Conservation (phyloP, 169 alveolate species). For the Cryptosporidium canis region DNA sequence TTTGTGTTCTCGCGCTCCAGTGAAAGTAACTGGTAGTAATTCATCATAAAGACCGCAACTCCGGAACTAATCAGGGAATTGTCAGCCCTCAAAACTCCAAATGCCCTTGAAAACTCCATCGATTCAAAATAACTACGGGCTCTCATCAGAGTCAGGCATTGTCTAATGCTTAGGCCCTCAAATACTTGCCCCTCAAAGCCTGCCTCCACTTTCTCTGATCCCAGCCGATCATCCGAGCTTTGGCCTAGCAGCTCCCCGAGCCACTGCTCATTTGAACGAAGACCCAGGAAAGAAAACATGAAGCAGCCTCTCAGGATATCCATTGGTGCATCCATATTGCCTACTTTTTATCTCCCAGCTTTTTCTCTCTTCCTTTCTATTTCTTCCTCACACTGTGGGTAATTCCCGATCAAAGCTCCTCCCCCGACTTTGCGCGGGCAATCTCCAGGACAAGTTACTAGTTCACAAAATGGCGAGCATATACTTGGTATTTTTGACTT, state of each 20-base stretch:
- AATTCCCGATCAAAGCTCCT: not conserved
- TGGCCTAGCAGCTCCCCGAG: constrained; percentile 23
- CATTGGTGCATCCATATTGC: not conserved
- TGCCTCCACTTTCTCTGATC: not conserved
- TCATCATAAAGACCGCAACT: constrained; percentile 24
- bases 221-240: not conserved
- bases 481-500: not conserved
- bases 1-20: constrained; percentile 21
- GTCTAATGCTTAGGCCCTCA: constrained; percentile 8
- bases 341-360: not conserved
- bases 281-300: constrained; percentile 45
- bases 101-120: constrained; percentile 14
- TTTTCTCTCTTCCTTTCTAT: not conserved
- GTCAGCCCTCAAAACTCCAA: constrained; percentile 21
- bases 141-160: not conserved
- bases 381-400: constrained; percentile 20
- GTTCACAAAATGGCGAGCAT: constrained; percentile 21
- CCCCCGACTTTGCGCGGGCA: constrained; percentile 5
- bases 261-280: constrained; percentile 45
- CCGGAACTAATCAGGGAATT: not conserved
- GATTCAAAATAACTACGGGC: constrained; percentile 59
- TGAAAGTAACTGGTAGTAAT: constrained; percentile 30
- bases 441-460: not conserved
- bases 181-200: not conserved
- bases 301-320: constrained; percentile 30